Evolutionary conservation across 495 filamentous ascomycete species (phyloP).

Genomic region (Parmelia sp.): DNA sequence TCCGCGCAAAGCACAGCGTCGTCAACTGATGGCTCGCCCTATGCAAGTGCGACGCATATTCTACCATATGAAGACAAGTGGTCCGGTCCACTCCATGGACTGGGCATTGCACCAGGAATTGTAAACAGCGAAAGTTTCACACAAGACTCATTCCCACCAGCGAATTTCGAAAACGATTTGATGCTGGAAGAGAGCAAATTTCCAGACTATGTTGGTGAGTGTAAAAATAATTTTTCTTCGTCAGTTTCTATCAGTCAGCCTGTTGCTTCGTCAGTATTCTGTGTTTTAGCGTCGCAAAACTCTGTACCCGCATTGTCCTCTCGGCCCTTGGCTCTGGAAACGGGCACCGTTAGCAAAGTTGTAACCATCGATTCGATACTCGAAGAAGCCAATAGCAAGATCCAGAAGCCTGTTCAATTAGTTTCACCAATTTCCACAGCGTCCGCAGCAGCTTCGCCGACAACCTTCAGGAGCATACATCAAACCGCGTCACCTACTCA

Average conservation of each 20-base stretch:
- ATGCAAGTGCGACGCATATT: constrained; percentile 55
- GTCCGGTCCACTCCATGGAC: constrained; percentile 52
- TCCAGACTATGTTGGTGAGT: constrained; percentile 77
- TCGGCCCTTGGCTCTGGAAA: constrained; percentile 19
- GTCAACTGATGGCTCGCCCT: constrained; percentile 76
- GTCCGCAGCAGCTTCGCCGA: constrained; percentile 27
- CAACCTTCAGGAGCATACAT: constrained; percentile 21
- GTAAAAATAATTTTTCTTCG: constrained; percentile 32
- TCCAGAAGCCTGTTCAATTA: constrained; percentile 28
- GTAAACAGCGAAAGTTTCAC: constrained; percentile 56
- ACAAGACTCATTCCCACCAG: constrained; percentile 32
- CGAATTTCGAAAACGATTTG: constrained; percentile 51
- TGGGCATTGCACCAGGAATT: constrained; percentile 62
- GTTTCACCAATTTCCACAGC: constrained; percentile 29
- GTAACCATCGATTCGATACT: constrained; percentile 29
- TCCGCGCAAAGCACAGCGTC: constrained; percentile 67
- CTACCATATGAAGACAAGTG: constrained; percentile 53
- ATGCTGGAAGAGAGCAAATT: constrained; percentile 55
- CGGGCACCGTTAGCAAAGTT: constrained; percentile 20
- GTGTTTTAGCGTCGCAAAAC: constrained; percentile 27
- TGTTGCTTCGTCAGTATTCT: constrained; percentile 29
- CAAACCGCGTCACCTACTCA: constrained; percentile 8
- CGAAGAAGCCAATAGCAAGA: constrained; percentile 29
- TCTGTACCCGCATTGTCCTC: constrained; percentile 27
- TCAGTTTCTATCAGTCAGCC: constrained; percentile 17